Base-by-base conservation (phyloP, 2,329 filamentous ascomycete species). In the Aspergillus carbonarius region DNA sequence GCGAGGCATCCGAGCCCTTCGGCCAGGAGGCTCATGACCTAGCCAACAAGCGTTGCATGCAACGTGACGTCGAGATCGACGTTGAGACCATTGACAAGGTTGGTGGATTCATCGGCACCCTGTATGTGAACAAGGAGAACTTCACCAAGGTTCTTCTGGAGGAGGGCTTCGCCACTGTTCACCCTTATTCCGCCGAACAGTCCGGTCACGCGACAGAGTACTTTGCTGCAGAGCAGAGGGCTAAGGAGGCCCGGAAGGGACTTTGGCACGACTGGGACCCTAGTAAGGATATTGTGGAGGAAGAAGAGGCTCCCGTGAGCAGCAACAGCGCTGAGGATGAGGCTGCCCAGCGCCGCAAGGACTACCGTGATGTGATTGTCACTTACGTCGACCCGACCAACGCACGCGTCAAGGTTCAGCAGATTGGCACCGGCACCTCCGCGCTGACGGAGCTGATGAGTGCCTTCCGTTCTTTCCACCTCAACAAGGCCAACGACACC, bases 191-290 rank as follows among this genome's bases (percentile, higher is more conserved):
- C 23, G 95, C 95, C 0, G 93, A 99, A 79, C 96, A 96, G 81
- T 90, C 91, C 15, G 93, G 93, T 63, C 95, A 97, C 71, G 88
- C 90, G 12, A 86, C 84, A 37, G 93, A 98, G 78, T 86, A 98
- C 8, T 88, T 93, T 70, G 89, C 89, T 10, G 95, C 95, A 0
- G 91, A 99, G 79, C 83, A 90, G 77, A 88, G 85, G 69, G 95
- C 95, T 49, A 98, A 99, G 81, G 91, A 96, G 67, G 90, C 82
- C 27, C 85, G 88, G 61, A 96, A 93, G 79, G 91, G 91, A 48
- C 74, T 98, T 66, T 99, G 95, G 93, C 88, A 93, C 64, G 88
- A 96, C 78, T 98, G 92, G 86, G 92, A 97, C 72, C 93, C 95
- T 8, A 91, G 89, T 32, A 87, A 95, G 72, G 93, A 97, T 40